phyloP scores from a whole-genome alignment of 345 rosid genomes.

The Draba incana region DNA sequence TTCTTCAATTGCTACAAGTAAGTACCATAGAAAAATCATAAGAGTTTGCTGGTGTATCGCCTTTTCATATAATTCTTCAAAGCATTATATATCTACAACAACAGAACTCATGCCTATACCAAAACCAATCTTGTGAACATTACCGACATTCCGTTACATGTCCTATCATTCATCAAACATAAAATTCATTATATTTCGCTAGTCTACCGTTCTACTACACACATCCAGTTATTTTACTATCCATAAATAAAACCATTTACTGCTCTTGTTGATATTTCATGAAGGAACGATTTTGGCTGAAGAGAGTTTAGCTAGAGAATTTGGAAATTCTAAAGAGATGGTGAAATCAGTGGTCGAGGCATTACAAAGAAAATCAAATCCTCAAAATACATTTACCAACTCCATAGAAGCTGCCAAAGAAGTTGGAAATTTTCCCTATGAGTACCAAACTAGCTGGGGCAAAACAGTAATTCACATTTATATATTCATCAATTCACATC shows the following conservation, averaged over 20 bases:
- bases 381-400: conserved; percentile 5
- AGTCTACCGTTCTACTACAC: background rate
- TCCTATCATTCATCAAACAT: background rate
- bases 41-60: background rate
- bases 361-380: conserved; percentile 42
- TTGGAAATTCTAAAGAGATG: conserved; percentile 55
- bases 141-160: background rate
- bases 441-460: conserved; percentile 55
- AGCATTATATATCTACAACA: background rate
- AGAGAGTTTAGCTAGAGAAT: conserved; percentile 24
- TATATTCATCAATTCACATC: background rate
- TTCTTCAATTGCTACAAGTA: conserved; percentile 22
- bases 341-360: conserved; percentile 43
- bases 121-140: background rate
- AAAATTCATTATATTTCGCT: background rate
- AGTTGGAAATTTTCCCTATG: conserved; percentile 54
- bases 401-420: conserved; percentile 45
- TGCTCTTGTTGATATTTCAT: background rate
- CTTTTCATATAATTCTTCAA: background rate
- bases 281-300: conserved; percentile 31
- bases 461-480: conserved; percentile 37
- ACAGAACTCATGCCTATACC: background rate
- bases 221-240: background rate
- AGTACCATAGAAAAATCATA: background rate
- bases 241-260: background rate